Evolutionary conservation across 805 yeast species (phyloP), one percentile per base, ranked within the genome.

Genomic region (Cyberlindnera mississippiensis): DNA sequence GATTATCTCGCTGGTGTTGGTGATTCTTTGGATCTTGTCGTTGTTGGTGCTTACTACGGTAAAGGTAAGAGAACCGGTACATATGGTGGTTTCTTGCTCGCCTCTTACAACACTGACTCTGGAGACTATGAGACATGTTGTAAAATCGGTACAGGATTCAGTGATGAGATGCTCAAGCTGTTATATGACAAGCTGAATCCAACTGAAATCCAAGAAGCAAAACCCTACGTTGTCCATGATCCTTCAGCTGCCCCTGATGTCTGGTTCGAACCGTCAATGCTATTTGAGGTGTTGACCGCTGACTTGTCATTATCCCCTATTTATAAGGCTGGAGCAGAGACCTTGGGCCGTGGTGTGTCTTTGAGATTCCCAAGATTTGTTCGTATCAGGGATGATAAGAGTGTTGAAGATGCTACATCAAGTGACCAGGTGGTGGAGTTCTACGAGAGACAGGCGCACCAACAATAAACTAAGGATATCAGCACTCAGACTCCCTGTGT

Each of bases 91-190:
- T 93, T 90, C 57, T 63, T 93, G 30, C 69, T 93, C 38, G 98
- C 96, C 0, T 83, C 95, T 24, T 91, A 88, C 59, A 93, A 93
- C 56, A 80, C 80, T 42, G 96, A 91, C 44, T 76, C 88, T 0
- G 98, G 95, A 17, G 97, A 90, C 56, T 88, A 76, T 60, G 98
- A 93, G 62, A 85, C 97, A 0, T 83, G 95, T 32, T 93, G 99
- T 67, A 93, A 93, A 61, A 90, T 95, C 41, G 99, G 99, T 36
- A 93, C 99, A 1, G 99, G 99, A 0, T 93, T 93, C 58, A 78
- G 89, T 31, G 99, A 93, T 51, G 97, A 83, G 50, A 75, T 80
- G 56, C 70, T 93, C 43, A 78, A 77, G 28, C 64, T 64, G 20
- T 61, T 93, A 26, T 71, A 81, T 53, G 75, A 72, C 19, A 69